These are phyloP conservation scores for Debaryomyces subglobosus DNA, from an alignment of 1,139 yeast genomes.

Conservation along the genomic window DNA sequence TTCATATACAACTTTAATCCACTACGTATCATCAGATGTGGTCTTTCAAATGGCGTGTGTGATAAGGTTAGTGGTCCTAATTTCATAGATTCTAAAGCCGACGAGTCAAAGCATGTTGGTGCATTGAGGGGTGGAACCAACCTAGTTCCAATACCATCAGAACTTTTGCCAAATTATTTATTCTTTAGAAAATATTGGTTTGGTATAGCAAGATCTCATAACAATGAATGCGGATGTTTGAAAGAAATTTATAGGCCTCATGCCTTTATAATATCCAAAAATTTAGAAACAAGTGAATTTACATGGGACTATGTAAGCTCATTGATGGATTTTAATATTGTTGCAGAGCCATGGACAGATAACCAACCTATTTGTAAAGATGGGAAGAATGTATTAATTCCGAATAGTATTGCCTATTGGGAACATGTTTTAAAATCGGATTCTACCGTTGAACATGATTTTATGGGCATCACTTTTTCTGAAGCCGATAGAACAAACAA, in stretches of 20 bases:
- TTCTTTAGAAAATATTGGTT: conserved; percentile 16
- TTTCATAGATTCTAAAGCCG: conserved; percentile 13
- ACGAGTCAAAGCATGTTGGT: conserved; percentile 18
- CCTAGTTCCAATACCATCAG: conserved; percentile 12
- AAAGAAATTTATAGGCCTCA: conserved; percentile 24
- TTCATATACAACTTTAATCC: conserved; percentile 25
- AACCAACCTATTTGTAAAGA: conserved; percentile 17
- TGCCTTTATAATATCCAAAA: conserved; percentile 20
- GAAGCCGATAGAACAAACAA: conserved; percentile 25
- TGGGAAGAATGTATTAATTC: conserved; percentile 24
- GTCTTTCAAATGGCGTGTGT: conserved; percentile 19
- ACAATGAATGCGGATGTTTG: conserved; percentile 17
- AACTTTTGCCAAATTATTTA: conserved; percentile 1
- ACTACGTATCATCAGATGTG: conserved; percentile 19
- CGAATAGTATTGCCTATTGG: conserved; percentile 27
- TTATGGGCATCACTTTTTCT: conserved; percentile 24
- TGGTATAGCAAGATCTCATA: conserved; percentile 21
- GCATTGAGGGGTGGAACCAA: conserved; percentile 24
- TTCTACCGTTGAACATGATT: conserved; percentile 12
- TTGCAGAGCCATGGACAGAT: conserved; percentile 22
- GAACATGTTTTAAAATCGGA: conserved; percentile 9
- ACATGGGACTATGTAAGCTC: conserved; percentile 22
- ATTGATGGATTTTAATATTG: conserved; percentile 22
- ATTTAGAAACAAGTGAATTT: conserved; percentile 11
- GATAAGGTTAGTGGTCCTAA: conserved; percentile 17